Base-by-base conservation (phyloP, 2,329 filamentous ascomycete genomes). In the Thermochaetoides dissita region DNA sequence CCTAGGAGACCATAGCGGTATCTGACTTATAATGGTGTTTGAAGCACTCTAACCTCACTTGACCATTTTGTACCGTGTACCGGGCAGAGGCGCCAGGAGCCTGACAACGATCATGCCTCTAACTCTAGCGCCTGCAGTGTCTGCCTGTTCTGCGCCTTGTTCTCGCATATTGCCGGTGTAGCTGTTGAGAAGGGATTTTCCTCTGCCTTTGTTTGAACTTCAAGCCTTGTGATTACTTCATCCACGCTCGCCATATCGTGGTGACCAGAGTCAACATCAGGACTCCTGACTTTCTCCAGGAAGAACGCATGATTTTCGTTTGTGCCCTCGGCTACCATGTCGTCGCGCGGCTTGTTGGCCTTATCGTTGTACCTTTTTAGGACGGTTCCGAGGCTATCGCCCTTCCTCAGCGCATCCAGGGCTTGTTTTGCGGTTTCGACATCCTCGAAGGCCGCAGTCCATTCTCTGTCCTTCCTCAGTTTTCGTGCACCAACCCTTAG, bases 371-470 rank as follows among this genome's bases (percentile, higher is more conserved):
- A 48, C 34, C 30, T 34, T 34, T 24, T 30, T 17, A 63, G 46
- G 5, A 58, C 54, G n/a, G 44, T 51, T 32, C 63, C 59, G 3
- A 69, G 48, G 12, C 51, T 53, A 49, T 69, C 64, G 2, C 69
- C 70, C n/a, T 54, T 56, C 30, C 56, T 60, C 43, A 72, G 54
- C 24, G 66, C 67, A 12, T 63, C 60, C 10, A 76, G 57, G 0
- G 65, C 64, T 42, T 54, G 57, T 48, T 66, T 60, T 0, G 71
- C 70, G 17, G 60, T 59, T 6, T 66, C 63, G 3, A 69, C 63
- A 43, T 64, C 71, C 51, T 73, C 66, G 43, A 75, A 72, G 5
- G 66, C 62, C 9, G 60, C 61, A 7, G 62, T 65, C 34, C 62
- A 58, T 8, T 63, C 47, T 30, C 31, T 11, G 9, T 43, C 39